phyloP scores from a whole-genome alignment of 345 rosid genomes.

The Dimocarpus longan region DNA sequence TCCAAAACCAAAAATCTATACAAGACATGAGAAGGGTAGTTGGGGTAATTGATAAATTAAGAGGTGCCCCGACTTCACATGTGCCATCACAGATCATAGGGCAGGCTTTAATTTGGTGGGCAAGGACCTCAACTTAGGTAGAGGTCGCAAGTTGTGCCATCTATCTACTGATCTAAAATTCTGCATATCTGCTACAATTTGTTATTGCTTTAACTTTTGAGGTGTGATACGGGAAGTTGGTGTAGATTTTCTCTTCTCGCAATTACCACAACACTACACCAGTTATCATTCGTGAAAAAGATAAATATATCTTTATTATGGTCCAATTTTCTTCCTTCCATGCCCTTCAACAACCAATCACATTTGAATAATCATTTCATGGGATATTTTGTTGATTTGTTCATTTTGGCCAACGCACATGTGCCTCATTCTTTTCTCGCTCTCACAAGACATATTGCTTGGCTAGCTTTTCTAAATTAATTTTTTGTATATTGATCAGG shows the following conservation, averaged over 20 bases:
- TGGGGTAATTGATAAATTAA: background rate
- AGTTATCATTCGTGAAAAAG: no score
- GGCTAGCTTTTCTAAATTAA: no score
- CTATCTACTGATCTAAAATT: background rate
- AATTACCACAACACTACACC: background rate
- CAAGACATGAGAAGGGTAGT: slow-evolving; percentile 14
- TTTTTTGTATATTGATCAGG: no score
- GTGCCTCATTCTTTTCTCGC: no score
- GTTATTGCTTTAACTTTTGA: slow-evolving; percentile 26
- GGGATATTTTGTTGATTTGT: no score
- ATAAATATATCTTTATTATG: background rate
- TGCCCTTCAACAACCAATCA: background rate
- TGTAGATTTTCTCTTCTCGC: background rate
- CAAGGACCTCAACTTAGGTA: background rate
- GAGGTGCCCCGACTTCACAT: slow-evolving; percentile 23
- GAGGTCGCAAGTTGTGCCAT: slow-evolving; percentile 33
- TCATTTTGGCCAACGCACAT: no score
- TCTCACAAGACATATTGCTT: no score
- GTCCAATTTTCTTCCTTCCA: background rate
- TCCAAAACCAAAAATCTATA: no score
- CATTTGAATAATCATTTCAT: background rate
- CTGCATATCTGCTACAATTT: background rate
- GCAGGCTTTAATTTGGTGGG: slow-evolving; percentile 43
- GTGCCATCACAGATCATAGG: slow-evolving; percentile 41
- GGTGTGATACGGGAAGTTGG: slow-evolving; percentile 14